Evolutionary conservation across 176 grass and related monocot genomes (phyloP).

Genomic region (Lolium multiflorum): DNA sequence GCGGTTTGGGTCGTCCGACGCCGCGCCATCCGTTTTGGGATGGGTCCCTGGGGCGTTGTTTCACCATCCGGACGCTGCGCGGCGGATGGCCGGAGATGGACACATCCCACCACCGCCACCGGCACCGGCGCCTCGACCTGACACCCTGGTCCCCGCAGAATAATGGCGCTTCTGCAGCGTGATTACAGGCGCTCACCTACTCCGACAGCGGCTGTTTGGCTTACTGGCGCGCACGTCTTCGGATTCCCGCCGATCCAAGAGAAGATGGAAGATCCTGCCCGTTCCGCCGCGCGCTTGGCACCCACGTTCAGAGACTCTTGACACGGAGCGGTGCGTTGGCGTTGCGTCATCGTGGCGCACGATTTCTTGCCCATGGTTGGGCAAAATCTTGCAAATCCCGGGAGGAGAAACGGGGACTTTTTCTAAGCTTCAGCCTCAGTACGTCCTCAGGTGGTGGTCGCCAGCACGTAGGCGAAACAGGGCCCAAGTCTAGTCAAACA

Average conservation of each 20-base stretch:
- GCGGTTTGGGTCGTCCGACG: too few species aligned
- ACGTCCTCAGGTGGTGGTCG: background rate
- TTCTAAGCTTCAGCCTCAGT: too few species aligned
- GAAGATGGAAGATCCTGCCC: background rate
- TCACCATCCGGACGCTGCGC: too few species aligned
- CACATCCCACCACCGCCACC: background rate
- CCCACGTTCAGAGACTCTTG: background rate
- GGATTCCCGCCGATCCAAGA: constrained; percentile 6
- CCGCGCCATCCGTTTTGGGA: too few species aligned
- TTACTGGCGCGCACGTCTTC: constrained; percentile 36
- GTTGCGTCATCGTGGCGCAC: background rate
- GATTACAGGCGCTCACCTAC: background rate
- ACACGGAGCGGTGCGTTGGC: background rate
- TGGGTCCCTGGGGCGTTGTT: too few species aligned
- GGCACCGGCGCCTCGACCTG: background rate
- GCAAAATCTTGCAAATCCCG: background rate
- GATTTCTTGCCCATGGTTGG: background rate
- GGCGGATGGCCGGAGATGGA: too few species aligned
- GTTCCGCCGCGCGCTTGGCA: background rate
- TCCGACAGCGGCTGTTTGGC: background rate
- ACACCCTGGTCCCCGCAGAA: constrained; percentile 25
- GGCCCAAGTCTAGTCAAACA: background rate
- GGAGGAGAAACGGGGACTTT: background rate
- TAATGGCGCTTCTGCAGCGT: background rate
- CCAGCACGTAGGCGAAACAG: background rate